A percentile compares a stretch with the other conserved stretches of the same genome.
These are phyloP conservation scores for Fraxinus floribunda DNA, from an alignment of 305 asterid species.

Conservation along the genomic window DNA sequence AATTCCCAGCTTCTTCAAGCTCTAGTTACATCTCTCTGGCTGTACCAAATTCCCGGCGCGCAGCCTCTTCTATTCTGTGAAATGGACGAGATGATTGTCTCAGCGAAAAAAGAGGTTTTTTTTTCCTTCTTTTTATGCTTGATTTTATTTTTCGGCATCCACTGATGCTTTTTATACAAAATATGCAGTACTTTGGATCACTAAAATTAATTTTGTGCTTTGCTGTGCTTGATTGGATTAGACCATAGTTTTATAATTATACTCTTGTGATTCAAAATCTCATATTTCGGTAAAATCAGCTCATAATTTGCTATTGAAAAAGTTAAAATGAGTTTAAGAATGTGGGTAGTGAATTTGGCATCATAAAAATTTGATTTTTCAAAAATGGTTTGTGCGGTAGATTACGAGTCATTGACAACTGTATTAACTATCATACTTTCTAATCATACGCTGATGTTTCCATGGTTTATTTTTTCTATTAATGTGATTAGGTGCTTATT, in stretches of 20 bases:
- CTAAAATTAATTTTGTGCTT: neutral
- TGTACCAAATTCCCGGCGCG: neutral
- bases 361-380: neutral
- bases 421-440: neutral
- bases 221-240: neutral
- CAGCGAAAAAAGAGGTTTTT: conserved; percentile 51
- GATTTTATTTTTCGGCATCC: neutral
- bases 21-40: neutral
- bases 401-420: neutral
- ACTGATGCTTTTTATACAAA: neutral
- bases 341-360: neutral
- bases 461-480: neutral
- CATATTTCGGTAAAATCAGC: neutral
- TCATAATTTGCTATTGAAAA: neutral
- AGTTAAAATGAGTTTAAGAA: neutral
- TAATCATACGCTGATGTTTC: neutral
- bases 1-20: neutral
- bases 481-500: conserved; percentile 52
- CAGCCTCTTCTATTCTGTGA: neutral
- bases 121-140: neutral
- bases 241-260: neutral
- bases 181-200: neutral
- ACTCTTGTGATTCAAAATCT: neutral
- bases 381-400: neutral
- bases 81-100: conserved; percentile 47